A percentile compares a stretch with the other conserved stretches of the same genome.
Evolutionary conservation across 2,329 filamentous ascomycete species (phyloP).

Genomic region (Magnaporthiopsis poae): DNA sequence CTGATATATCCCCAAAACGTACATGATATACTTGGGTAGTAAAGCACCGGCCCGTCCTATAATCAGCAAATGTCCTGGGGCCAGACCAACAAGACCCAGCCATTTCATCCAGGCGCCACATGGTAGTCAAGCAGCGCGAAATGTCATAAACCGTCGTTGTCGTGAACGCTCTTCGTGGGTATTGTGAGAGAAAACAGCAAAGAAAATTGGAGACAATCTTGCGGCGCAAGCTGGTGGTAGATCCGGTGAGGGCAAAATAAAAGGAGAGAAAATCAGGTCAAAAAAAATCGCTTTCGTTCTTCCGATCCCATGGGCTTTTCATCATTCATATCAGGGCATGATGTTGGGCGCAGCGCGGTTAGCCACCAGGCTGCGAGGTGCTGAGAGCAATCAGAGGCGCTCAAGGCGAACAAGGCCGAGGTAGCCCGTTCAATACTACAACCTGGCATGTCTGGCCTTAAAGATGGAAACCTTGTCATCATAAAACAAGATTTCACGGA

Average conservation of each 20-base stretch:
- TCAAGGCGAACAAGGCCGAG: neutral
- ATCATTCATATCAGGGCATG: neutral
- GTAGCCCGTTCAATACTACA: constrained; percentile 19
- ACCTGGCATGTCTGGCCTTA: constrained; percentile 56
- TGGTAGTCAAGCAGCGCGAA: neutral
- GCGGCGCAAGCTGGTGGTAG: neutral
- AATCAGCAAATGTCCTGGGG: neutral
- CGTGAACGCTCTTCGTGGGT: neutral
- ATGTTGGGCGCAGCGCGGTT: neutral
- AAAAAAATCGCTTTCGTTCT: neutral
- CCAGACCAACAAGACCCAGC: neutral
- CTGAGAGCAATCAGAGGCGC: neutral
- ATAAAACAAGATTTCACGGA: constrained; percentile 74
- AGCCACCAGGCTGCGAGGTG: too few relatives aligned
- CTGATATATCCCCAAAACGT: neutral
- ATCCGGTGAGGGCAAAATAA: neutral
- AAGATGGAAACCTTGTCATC: constrained; percentile 77
- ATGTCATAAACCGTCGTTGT: neutral
- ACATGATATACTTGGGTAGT: neutral
- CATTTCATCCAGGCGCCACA: neutral
- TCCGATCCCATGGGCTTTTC: neutral
- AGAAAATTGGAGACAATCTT: neutral
- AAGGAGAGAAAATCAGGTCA: neutral
- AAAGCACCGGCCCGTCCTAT: neutral
- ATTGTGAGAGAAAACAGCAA: neutral